Conservation (phyloP, 2,329 filamentous ascomycete species). For the Apiospora arundinis region DNA sequence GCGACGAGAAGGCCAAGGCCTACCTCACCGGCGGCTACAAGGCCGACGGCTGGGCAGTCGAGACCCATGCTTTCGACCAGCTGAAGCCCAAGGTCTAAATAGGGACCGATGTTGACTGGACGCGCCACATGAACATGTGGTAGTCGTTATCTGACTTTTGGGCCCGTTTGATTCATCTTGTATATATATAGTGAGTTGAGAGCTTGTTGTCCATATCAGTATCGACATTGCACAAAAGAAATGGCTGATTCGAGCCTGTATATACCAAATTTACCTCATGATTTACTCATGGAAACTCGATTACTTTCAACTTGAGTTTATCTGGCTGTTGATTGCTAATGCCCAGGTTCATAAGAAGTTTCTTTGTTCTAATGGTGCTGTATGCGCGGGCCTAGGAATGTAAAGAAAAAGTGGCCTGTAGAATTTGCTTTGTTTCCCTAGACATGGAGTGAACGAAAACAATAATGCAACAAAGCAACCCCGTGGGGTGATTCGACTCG, state of each 20-base stretch:
- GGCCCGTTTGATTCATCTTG: neutral
- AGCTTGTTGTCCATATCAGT: neutral
- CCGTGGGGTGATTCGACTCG: no score
- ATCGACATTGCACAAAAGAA: neutral
- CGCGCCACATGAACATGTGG: no score
- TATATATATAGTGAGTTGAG: neutral
- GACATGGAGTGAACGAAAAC: neutral
- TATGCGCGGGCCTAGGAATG: neutral
- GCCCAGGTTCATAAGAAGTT: no score
- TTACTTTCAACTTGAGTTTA: no score
- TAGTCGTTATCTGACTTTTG: neutral
- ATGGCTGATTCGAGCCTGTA: neutral
- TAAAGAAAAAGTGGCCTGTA: neutral
- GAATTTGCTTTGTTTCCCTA: neutral
- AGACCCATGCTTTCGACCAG: conserved; percentile 10
- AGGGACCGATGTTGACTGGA: no score
- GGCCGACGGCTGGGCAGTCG: conserved; percentile 23
- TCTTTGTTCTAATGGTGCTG: neutral
- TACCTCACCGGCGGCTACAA: conserved; percentile 23
- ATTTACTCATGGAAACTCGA: no score
- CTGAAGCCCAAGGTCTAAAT: neutral
- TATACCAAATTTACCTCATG: neutral
- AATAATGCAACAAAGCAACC: neutral
- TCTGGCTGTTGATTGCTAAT: no score
- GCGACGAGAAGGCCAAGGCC: conserved; percentile 9